Percentiles rank a stretch among this genome's conserved stretches.
Conservation (phyloP, 2,329 filamentous ascomycete genomes). For the Raffaelea albimanens region DNA sequence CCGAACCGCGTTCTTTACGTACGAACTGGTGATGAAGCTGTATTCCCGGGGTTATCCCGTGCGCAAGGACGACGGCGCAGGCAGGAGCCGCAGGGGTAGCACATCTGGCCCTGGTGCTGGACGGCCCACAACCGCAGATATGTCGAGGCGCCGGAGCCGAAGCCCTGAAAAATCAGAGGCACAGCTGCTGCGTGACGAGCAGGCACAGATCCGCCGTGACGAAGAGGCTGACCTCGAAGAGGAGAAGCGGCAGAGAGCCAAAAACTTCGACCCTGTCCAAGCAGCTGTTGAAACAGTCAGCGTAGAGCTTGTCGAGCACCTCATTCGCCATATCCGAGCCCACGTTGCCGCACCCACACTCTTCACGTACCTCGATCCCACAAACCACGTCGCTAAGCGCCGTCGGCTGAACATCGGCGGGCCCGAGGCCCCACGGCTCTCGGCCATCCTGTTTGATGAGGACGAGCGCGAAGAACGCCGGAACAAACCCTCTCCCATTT, state of each 20-base stretch:
- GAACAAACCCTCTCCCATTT: constrained; percentile 35
- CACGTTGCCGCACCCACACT: constrained; percentile 76
- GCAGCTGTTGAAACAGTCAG: constrained; percentile 74
- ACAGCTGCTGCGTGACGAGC: constrained; percentile 48
- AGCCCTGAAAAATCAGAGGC: constrained; percentile 26
- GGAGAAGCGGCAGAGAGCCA: constrained; percentile 79
- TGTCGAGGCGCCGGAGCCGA: constrained; percentile 16
- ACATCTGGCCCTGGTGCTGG: no score
- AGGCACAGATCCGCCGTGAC: constrained; percentile 56
- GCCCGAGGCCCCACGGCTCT: constrained; percentile 48
- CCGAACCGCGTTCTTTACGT: constrained; percentile 80
- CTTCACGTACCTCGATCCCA: constrained; percentile 73
- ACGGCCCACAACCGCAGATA: constrained; percentile 8
- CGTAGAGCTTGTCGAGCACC: constrained; percentile 73
- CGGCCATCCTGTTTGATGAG: constrained; percentile 32
- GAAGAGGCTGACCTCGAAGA: constrained; percentile 77
- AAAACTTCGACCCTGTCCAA: constrained; percentile 79
- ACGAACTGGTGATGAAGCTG: constrained; percentile 82
- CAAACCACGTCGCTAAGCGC: constrained; percentile 69
- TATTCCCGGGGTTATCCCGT: constrained; percentile 30
- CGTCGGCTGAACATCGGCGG: constrained; percentile 70
- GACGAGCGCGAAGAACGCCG: constrained; percentile 50
- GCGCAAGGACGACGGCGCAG: constrained; percentile 3
- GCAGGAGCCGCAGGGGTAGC: constrained; percentile 24
- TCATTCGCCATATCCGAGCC: constrained; percentile 81